These are phyloP conservation scores for Saturnispora quitensis DNA, from an alignment of 805 yeast species.

Conservation along the genomic window DNA sequence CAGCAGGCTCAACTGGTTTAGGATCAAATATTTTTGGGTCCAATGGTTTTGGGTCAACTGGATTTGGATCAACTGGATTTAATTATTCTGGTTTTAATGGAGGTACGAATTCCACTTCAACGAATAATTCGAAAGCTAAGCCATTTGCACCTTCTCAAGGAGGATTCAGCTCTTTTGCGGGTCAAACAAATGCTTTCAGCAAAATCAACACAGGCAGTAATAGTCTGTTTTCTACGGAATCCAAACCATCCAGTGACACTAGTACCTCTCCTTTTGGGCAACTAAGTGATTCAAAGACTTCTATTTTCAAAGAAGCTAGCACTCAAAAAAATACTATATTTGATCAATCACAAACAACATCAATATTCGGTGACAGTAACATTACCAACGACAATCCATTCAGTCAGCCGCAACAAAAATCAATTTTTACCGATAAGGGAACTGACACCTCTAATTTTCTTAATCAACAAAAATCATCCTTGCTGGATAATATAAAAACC, in stretches of 20 bases:
- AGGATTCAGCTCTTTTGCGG: slow-evolving; percentile 5
- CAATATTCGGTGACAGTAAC: neutral
- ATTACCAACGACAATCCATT: neutral
- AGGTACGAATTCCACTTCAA: neutral
- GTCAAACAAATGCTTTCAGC: neutral
- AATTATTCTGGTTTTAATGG: slow-evolving; percentile 11
- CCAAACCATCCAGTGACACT: neutral
- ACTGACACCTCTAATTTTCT: neutral
- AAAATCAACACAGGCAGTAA: neutral
- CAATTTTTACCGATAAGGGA: neutral
- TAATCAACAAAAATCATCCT: neutral
- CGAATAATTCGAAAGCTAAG: neutral
- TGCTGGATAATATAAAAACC: neutral
- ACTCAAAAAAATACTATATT: neutral
- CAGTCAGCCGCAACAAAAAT: neutral
- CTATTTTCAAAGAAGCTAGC: neutral
- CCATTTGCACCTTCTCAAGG: neutral
- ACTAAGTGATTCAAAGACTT: neutral
- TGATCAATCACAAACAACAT: neutral
- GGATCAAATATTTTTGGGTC: slow-evolving; percentile 14
- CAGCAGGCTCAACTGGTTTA: slow-evolving; percentile 8
- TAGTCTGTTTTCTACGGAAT: neutral
- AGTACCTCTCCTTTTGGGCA: neutral
- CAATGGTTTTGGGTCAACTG: neutral
- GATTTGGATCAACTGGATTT: slow-evolving; percentile 9